These are phyloP conservation scores for Lyophyllum semitale DNA, from an alignment of 768 basidiomycete species.

Conservation along the genomic window DNA sequence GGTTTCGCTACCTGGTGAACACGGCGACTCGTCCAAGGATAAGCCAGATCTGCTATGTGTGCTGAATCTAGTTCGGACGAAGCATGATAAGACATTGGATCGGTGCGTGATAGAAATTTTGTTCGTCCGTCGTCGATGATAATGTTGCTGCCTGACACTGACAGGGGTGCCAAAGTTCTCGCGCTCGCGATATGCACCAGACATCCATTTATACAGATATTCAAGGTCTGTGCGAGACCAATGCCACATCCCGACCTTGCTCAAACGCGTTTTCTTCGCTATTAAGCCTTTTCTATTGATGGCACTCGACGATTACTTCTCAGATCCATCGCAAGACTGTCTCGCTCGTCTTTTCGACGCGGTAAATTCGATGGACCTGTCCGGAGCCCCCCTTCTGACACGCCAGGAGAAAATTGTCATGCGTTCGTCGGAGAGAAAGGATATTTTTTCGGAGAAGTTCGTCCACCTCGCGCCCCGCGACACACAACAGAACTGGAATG, in stretches of 20 bases:
- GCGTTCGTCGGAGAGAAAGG: slow-evolving; percentile 88
- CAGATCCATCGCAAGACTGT: slow-evolving; percentile 85
- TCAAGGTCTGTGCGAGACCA: slow-evolving; percentile 59
- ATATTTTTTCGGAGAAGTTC: slow-evolving; percentile 90
- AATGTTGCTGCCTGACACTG: slow-evolving; percentile 27
- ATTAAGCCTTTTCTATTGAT: slow-evolving; percentile 86
- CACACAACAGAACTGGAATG: slow-evolving; percentile 29
- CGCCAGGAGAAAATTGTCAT: slow-evolving; percentile 87
- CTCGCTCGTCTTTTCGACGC: slow-evolving; percentile 90
- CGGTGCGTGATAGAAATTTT: slow-evolving; percentile 46
- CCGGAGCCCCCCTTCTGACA: slow-evolving; percentile 75
- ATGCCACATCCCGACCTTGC: not conserved
- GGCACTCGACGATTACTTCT: slow-evolving; percentile 94
- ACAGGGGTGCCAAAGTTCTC: slow-evolving; percentile 90
- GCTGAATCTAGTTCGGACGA: slow-evolving; percentile 87
- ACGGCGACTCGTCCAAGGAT: slow-evolving; percentile 23
- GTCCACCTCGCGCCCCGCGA: slow-evolving; percentile 28
- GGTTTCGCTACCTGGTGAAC: slow-evolving; percentile 37
- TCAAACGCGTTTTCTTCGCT: not conserved
- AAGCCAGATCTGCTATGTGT: slow-evolving; percentile 76
- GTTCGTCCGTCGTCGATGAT: not conserved
- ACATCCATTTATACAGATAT: slow-evolving; percentile 94
- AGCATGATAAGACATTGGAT: slow-evolving; percentile 82
- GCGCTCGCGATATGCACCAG: slow-evolving; percentile 93
- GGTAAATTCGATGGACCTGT: slow-evolving; percentile 88